Percentiles rank a stretch among this genome's conserved stretches.
Conservation (phyloP, 2,329 filamentous ascomycete genomes). For the Trichoderma sp. region DNA sequence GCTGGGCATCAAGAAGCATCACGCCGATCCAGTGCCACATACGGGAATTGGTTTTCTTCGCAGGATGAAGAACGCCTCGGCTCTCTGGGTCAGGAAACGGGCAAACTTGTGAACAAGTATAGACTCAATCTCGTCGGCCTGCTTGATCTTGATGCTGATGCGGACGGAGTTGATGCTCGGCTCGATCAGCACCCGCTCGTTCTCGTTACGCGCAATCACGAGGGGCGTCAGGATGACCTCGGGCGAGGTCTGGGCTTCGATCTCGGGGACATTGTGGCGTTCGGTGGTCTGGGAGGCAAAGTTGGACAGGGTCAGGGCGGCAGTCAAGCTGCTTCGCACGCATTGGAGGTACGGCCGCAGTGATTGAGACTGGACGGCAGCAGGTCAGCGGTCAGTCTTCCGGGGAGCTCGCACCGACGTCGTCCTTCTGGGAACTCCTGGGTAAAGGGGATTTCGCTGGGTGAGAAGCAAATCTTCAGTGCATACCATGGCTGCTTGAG, state of each 20-base stretch:
- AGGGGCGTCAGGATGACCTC: conserved; percentile 92
- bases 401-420: neutral
- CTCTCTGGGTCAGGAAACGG: conserved; percentile 88
- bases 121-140: conserved; percentile 97
- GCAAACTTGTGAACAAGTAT: conserved; percentile 99
- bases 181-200: conserved; percentile 94
- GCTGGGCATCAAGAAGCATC: neutral
- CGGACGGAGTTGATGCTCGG: conserved; percentile 95
- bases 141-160: conserved; percentile 98
- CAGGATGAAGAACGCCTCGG: conserved; percentile 95
- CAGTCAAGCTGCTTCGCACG: conserved; percentile 89
- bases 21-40: conserved; percentile 15
- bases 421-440: neutral
- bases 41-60: conserved; percentile 94
- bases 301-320: conserved; percentile 83
- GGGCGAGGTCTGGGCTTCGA: conserved; percentile 88
- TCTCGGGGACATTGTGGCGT: conserved; percentile 95
- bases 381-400: conserved; percentile 11
- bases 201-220: conserved; percentile 83
- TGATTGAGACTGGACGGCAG: conserved; percentile 73
- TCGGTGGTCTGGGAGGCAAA: conserved; percentile 97
- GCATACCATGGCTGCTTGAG: conserved; percentile 18
- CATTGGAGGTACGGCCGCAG: conserved; percentile 94
- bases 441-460: neutral
- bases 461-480: neutral